Base-by-base conservation (phyloP, 805 yeast species). In the Jamesozyma spencerorum region DNA sequence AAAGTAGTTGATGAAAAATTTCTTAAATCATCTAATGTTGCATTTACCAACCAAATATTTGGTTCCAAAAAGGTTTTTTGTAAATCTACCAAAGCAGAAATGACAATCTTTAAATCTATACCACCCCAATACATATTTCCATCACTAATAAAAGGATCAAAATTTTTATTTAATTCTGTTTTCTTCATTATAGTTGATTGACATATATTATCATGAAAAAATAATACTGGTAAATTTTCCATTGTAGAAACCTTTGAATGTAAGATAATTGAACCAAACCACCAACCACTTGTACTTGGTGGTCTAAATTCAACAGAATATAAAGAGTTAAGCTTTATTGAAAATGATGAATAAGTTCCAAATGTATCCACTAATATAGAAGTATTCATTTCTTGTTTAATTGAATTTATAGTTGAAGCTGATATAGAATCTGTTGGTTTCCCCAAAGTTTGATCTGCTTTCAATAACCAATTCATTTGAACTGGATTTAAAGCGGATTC, bases 61-160 rank as follows among this genome's bases (percentile, higher is more conserved):
- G 78, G 77, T 48, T 86, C 97, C 20, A 84, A 61, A 0, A 81
- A 70, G 0, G 94, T 77, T 46, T 70, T 72, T 49, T 81, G 86
- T 22, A 86, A 60, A 42, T 75, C 78, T 26, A 83, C 77, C 46
- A 72, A 69, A 31, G 63, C 60, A 26, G 68, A 64, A 31, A 92
- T 62, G 12, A 68, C 71, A 34, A 69, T 65, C 43, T 85, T 61
- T 43, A 92, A 80, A 49, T 84, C 82, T 33, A 72, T 75, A 1
- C 97, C 99, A 17, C 99, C 98, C 97, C 97, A 92, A 49, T 79
- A 83, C 31, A 85, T 57, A 28, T 69, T 71, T 19, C 67, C 68
- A 1, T 65, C 60, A 30, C 68, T 67, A 13, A 74, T 74, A 57
- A 86, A 88, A 0, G 94, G 87, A 43, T 82, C 84, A 57, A 88